A percentile compares a stretch with the other conserved stretches of the same genome.
Evolutionary conservation across 805 yeast species (phyloP).

Genomic region (Yueomyces sinensis): DNA sequence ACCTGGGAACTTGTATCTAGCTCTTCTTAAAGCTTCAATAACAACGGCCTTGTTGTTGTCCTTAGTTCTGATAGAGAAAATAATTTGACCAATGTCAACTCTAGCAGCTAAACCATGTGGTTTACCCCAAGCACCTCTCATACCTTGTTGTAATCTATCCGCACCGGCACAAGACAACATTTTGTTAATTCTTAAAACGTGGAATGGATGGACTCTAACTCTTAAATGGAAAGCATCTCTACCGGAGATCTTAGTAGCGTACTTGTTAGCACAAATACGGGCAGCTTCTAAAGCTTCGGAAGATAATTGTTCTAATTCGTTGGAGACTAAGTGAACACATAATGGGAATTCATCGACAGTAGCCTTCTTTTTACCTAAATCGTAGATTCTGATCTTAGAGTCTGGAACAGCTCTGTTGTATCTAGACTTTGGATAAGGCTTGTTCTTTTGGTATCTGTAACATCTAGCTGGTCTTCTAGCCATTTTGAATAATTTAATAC

Average conservation of each 20-base stretch:
- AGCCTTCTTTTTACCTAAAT: conserved; percentile 99
- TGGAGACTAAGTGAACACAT: conserved; percentile 98
- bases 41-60: conserved; percentile 96
- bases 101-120: conserved; percentile 99
- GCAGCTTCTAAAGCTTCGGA: conserved; percentile 99
- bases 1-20: conserved; percentile 99
- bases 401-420: conserved; percentile 99
- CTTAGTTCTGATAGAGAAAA: conserved; percentile 96
- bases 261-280: conserved; percentile 99
- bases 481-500: conserved; percentile 47
- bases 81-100: conserved; percentile 96
- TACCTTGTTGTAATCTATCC: conserved; percentile 99
- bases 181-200: conserved; percentile 99
- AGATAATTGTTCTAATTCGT: conserved; percentile 98
- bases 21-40: conserved; percentile 99
- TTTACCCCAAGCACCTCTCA: conserved; percentile 99
- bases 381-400: conserved; percentile 97
- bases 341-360: conserved; percentile 98
- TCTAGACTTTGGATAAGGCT: conserved; percentile 99
- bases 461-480: conserved; percentile 99
- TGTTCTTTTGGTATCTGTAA: conserved; percentile 99
- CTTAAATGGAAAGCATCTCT: conserved; percentile 99
- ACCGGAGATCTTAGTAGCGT: conserved; percentile 94
- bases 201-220: conserved; percentile 99
- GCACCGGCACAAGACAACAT: conserved; percentile 99